phyloP scores from a whole-genome alignment of 2,329 filamentous ascomycete genomes.

The Colletotrichum sp. region DNA sequence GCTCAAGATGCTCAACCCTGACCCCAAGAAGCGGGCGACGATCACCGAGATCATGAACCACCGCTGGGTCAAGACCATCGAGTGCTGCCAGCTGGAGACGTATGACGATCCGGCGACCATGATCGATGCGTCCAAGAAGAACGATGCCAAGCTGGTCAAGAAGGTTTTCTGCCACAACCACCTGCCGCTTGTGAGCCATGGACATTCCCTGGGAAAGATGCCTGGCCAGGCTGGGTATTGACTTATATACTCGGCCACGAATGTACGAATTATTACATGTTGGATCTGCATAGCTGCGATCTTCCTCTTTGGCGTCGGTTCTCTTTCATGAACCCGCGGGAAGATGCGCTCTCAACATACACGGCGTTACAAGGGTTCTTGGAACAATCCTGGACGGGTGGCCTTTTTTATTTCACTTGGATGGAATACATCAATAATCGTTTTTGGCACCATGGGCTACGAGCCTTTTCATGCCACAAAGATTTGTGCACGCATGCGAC shows the following conservation, averaged over 20 bases:
- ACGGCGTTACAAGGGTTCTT: conserved; percentile 10
- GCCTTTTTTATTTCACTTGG: not conserved
- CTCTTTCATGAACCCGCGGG: not conserved
- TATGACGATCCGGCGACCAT: conserved; percentile 67
- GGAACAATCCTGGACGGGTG: not conserved
- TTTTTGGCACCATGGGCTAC: not conserved
- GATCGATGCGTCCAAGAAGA: conserved; percentile 68
- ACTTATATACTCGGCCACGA: conserved; percentile 16
- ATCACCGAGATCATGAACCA: conserved; percentile 73
- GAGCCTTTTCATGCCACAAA: not conserved
- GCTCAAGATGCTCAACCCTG: conserved; percentile 82
- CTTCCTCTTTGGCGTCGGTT: conserved; percentile 1
- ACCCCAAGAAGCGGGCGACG: conserved; percentile 72
- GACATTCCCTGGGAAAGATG: conserved; percentile 60
- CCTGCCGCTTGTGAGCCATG: conserved; percentile 51
- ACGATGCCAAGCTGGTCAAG: conserved; percentile 45
- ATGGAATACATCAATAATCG: not conserved
- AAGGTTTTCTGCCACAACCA: conserved; percentile 67
- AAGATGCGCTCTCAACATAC: not conserved
- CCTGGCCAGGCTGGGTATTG: conserved; percentile 61
- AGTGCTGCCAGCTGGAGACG: conserved; percentile 79
- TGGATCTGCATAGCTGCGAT: conserved; percentile 17
- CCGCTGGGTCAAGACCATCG: conserved; percentile 75
- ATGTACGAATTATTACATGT: conserved; percentile 12
- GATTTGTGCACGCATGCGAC: not conserved